Base-by-base conservation (phyloP, 2,329 filamentous ascomycete genomes). In the Ilyonectria robusta region DNA sequence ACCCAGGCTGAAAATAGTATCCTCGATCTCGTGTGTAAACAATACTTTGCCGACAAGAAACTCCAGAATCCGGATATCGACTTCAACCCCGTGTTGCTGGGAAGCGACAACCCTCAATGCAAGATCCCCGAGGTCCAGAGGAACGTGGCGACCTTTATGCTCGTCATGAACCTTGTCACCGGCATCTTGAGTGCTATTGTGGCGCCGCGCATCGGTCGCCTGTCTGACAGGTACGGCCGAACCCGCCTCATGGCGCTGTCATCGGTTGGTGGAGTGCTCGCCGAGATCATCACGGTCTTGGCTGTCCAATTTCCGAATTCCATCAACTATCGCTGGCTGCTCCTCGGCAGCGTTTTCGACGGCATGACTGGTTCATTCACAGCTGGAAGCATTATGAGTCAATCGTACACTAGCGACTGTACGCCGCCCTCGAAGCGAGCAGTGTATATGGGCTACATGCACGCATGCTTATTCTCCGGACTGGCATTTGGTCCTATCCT, bases 371-470 rank as follows among this genome's bases (percentile, higher is more conserved):
- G 96, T 8, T 97, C 95, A 1, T 97, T 98, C 78, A 97, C 94
- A 1, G 89, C 94, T 1, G 92, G 92, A 31, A 92, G 92, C 51
- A 84, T 92, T 21, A 83, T 97, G 65, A 91, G 90, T 23, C 92
- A 97, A 78, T 94, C 95, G 0, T 99, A 98, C 80, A 92, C 93
- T 13, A 91, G 94, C 46, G 96, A 99, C 80, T 97, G 94, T 80
- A 95, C 94, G 0, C 85, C 92, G 4, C 93, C 94, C 0, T 92
- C 93, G 33, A 89, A 89, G 75, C 90, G 96, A 21, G 93, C 92
- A 66, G 92, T 97, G 8, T 89, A 91, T 5, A 96, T 98, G 79
- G 95, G 94, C 7, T 95, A 95, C 78, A 92, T 98, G 74, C 94
- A 98, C 75, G 94, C 94, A 11, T 94, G 92, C 72, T 85, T 99